Base-by-base conservation (phyloP, 257 asterid species). In the Forsythia suspensa region DNA sequence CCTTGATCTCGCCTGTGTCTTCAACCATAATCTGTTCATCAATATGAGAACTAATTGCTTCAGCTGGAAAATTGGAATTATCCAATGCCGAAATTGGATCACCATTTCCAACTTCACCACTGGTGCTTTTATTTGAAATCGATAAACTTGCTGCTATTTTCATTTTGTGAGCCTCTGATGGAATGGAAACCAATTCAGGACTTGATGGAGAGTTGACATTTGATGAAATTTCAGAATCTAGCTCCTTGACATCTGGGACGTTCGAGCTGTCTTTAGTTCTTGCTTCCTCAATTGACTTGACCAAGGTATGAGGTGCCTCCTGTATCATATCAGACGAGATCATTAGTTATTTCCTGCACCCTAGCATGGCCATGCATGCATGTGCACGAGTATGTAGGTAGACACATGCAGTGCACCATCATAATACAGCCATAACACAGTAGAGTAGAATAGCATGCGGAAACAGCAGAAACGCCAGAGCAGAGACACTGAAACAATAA, bases 1-100 rank as follows among this genome's bases (percentile, higher is more conserved):
- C 96, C 84, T 86, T 82, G 18, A 90, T 89, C 72, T 88, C 91
- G 67, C 88, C 92, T 6, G 76, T 85, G 63, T 90, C 93, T 69
- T 94, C 95, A 75, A 74, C 82, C 72, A 79, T 79, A 77, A 85
- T 80, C 82, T 79, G 87, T 84, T 77, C 51, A 69, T 87, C 83
- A 71, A 71, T 81, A 59, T 29, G 85, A 77, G 87, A 82, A 79
- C 77, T 76, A 80, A 81, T 77, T 52, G 88, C 52, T 72, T 82
- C 95, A 70, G 80, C 82, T 73, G 79, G 85, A 71, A 84, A 84
- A 44, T 88, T 81, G 8, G 87, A 91, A 88, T 85, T 89, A 55
- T 55, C 24, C n/a, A 82, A 77, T 21, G 91, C 29, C 0, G 10
- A n/a, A 55, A 18, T 18, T 55, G 65, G 6, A n/a, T n/a, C 69